Evolutionary conservation across 2,329 filamentous ascomycete genomes (phyloP).

Genomic region (Pestalotiopsis sp.): DNA sequence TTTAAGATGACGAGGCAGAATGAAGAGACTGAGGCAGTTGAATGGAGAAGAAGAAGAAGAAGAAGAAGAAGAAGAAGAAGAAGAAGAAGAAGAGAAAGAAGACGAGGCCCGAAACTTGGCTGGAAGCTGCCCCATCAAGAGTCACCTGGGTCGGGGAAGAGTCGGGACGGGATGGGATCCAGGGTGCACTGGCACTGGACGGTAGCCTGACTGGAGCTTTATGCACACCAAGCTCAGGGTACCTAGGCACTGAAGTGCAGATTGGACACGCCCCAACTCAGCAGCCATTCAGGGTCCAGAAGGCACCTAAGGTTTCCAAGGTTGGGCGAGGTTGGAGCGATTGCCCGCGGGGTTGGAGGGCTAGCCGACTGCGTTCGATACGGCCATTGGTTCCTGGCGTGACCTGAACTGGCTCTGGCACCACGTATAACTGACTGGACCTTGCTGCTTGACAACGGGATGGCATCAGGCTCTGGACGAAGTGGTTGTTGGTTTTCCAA

Average conservation of each 20-base stretch:
- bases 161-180: conserved; percentile 2
- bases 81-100: background rate
- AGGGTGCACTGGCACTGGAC: background rate
- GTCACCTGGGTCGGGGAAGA: background rate
- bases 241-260: background rate
- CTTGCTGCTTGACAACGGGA: background rate
- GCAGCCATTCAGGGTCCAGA: background rate
- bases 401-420: background rate
- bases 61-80: background rate
- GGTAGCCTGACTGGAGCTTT: background rate
- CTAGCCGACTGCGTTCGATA: background rate
- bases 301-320: background rate
- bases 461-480: too few species aligned
- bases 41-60: background rate
- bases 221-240: background rate
- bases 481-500: too few species aligned
- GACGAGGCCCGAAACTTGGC: background rate
- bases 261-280: background rate
- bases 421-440: background rate
- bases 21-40: background rate
- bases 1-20: conserved; percentile 1
- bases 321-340: background rate
- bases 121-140: background rate
- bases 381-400: background rate
- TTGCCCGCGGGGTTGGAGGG: background rate